Base-by-base conservation (phyloP, 1,284 basidiomycete genomes). In the Coniferiporia sulphurascens region DNA sequence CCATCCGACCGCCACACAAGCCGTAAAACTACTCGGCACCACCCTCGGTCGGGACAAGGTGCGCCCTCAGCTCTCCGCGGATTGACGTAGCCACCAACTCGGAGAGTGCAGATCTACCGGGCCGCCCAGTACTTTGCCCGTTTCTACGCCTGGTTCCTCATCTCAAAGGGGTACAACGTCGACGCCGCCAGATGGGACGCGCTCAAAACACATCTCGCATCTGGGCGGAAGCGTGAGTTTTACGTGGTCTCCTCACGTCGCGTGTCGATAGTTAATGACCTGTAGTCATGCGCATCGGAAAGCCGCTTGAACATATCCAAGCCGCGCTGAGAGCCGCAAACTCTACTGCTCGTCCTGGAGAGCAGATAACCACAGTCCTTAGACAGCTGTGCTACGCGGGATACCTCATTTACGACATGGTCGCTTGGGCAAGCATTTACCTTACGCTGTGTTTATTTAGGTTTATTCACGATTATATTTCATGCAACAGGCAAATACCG, bases 271-370 rank as follows among this genome's bases (percentile, higher is more conserved):
- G 59, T 53, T 49, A 57, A 13, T 46, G 15, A 45, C 43, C 52
- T 52, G 21, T 46, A 97, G 95, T 98, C 55, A 81, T 98, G 81
- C 85, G 96, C 19, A 78, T 98, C 56, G 93, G 95, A 68, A 97
- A 98, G 74, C 95, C 95, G 34, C 68, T 97, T 63, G 96, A 99
- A 72, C 94, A 98, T 75, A 80, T 97, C 17, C 97, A 99, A 73
- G 86, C 93, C 2, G 94, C 93, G 21, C 77, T 98, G 58, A 90
- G 88, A 64, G 87, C 90, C n/a, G 77, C 85, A 15, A 76, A 87
- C 36, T 71, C 81, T 4, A 69, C 81, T 9, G 78, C 80, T 58
- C 81, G 83, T 68, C 70, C 84, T 21, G 76, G 84, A n/a, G 91
- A 98, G 66, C 88, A 90, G 65, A 77, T 93, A 59, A 83, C 89